These are phyloP conservation scores for Pythium volutum DNA, from an alignment of 352 stramenopile genomes.

Conservation along the genomic window DNA sequence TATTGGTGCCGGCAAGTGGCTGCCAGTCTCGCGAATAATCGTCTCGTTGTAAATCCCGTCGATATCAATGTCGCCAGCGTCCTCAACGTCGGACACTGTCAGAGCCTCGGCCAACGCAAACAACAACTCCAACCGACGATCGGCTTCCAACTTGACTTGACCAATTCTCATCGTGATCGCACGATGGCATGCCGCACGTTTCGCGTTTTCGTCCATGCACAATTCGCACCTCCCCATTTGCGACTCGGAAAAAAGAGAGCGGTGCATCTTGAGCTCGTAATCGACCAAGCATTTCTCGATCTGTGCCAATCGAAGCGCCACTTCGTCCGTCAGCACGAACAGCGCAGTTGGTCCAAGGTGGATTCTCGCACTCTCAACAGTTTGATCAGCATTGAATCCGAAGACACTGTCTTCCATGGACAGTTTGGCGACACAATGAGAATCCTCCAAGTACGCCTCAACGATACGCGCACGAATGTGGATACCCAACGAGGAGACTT, in stretches of 20 bases:
- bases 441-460: slow-evolving; percentile 85
- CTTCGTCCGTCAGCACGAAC: slow-evolving; percentile 83
- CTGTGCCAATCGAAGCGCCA: slow-evolving; percentile 82
- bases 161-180: slow-evolving; percentile 63
- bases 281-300: slow-evolving; percentile 75
- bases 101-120: slow-evolving; percentile 80
- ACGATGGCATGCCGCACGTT: slow-evolving; percentile 56
- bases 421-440: slow-evolving; percentile 83
- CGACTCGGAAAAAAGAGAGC: slow-evolving; percentile 30
- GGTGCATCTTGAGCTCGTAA: slow-evolving; percentile 65
- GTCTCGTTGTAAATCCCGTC: slow-evolving; percentile 19
- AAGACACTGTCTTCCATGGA: slow-evolving; percentile 79
- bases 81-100: slow-evolving; percentile 34
- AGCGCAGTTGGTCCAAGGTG: slow-evolving; percentile 73
- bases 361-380: slow-evolving; percentile 64
- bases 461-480: slow-evolving; percentile 79
- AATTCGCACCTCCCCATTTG: slow-evolving; percentile 44
- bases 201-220: slow-evolving; percentile 60
- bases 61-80: slow-evolving; percentile 18
- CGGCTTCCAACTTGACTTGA: slow-evolving; percentile 84
- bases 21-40: not conserved
- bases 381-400: slow-evolving; percentile 56
- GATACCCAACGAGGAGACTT: slow-evolving; percentile 62
- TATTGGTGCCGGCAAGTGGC: not conserved
- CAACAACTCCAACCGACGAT: slow-evolving; percentile 74